Conservation (phyloP, 2,329 filamentous ascomycete genomes). For the Cercospora sp. region DNA sequence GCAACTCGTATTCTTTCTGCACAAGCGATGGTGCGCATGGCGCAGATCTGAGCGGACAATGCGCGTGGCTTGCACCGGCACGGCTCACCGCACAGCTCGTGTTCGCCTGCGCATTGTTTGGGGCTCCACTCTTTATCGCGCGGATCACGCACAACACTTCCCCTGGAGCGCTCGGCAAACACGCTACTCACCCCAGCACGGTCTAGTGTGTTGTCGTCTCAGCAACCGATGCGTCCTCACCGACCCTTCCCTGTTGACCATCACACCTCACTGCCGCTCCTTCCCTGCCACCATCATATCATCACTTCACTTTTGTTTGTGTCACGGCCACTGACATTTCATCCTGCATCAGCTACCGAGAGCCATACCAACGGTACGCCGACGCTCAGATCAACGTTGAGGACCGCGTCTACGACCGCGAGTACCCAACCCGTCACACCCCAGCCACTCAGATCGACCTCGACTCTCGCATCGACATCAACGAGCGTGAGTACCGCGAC, state of each 20-base stretch:
- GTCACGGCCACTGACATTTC: slow-evolving; percentile 23
- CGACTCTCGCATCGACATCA: slow-evolving; percentile 58
- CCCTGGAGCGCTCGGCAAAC: slow-evolving; percentile 37
- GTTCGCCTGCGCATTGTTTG: slow-evolving; percentile 9
- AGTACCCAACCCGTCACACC: slow-evolving; percentile 50
- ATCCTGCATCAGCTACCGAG: slow-evolving; percentile 52
- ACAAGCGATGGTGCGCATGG: background rate
- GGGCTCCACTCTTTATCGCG: slow-evolving; percentile 10
- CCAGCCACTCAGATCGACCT: slow-evolving; percentile 54
- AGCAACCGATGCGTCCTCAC: slow-evolving; percentile 33
- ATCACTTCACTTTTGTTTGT: slow-evolving; percentile 21
- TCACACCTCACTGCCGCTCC: slow-evolving; percentile 20
- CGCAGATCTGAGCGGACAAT: background rate
- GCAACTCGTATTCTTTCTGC: slow-evolving; percentile 16
- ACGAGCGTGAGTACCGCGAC: slow-evolving; percentile 51
- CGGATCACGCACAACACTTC: slow-evolving; percentile 18
- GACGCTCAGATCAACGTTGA: slow-evolving; percentile 69
- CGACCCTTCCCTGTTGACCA: slow-evolving; percentile 31
- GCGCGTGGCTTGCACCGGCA: background rate
- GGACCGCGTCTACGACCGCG: slow-evolving; percentile 49
- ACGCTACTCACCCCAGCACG: slow-evolving; percentile 36
- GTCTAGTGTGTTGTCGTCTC: slow-evolving; percentile 37
- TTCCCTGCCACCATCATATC: slow-evolving; percentile 23
- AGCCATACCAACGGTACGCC: slow-evolving; percentile 58
- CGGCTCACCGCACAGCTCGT: slow-evolving; percentile 13